phyloP scores from a whole-genome alignment of 2,329 filamentous ascomycete species.

The Colletotrichum musicola region DNA sequence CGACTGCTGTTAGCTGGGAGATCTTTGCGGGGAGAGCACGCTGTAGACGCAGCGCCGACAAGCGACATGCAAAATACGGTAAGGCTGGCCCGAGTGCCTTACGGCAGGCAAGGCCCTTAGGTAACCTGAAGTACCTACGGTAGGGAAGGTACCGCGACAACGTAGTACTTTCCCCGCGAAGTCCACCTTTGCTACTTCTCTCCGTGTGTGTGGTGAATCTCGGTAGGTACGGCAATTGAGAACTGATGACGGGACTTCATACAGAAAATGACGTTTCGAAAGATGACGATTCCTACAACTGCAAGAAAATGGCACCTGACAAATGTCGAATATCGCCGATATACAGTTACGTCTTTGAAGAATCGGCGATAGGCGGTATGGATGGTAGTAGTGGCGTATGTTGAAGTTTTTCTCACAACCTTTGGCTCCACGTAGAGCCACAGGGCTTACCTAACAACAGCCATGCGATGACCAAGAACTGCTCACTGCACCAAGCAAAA shows the following conservation, averaged over 20 bases:
- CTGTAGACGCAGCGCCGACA: slow-evolving; percentile 9
- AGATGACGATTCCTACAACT: too few species aligned
- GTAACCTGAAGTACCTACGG: too few species aligned
- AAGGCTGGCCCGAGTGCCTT: slow-evolving; percentile 22
- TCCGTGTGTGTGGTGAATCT: too few species aligned
- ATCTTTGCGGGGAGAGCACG: slow-evolving; percentile 21
- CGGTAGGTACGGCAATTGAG: too few species aligned
- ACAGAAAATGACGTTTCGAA: too few species aligned
- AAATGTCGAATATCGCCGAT: too few species aligned
- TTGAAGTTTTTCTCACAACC: too few species aligned
- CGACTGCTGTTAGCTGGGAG: background rate
- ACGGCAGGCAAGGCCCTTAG: background rate
- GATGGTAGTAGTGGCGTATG: too few species aligned
- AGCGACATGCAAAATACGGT: background rate
- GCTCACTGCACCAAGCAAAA: too few species aligned
- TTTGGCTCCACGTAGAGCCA: background rate
- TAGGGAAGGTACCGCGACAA: background rate
- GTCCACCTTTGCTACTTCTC: background rate
- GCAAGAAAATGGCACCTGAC: too few species aligned
- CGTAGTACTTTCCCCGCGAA: background rate
- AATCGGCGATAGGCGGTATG: background rate
- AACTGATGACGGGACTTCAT: too few species aligned
- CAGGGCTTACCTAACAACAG: background rate
- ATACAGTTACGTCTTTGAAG: background rate
- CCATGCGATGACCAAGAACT: background rate